Evolutionary conservation across 805 yeast species (phyloP), one percentile per base, ranked within the genome.

Genomic region (Cyberlindnera bimundalis): DNA sequence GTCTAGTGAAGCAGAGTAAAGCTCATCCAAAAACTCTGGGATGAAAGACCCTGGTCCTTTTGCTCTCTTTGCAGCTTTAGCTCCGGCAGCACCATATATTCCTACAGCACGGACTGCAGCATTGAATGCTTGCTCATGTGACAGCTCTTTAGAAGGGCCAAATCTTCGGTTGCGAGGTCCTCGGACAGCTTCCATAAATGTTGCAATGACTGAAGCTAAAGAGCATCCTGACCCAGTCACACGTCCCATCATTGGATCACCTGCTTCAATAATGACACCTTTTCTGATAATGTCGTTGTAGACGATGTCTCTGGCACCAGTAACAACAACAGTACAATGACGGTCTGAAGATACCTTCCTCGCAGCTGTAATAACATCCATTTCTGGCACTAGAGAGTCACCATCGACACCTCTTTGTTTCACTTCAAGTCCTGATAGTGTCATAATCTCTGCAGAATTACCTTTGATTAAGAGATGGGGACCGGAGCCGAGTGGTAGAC

Each of bases 141-240:
- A 6, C 7, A 6, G 12, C 6, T 21, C 29, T 29, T 13, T n/a
- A n/a, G n/a, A n/a, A n/a, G n/a, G n/a, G n/a, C n/a, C n/a, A n/a
- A n/a, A n/a, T n/a, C n/a, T n/a, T n/a, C n/a, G n/a, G n/a, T n/a
- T n/a, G n/a, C n/a, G n/a, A n/a, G n/a, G n/a, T n/a, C n/a, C n/a
- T n/a, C n/a, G n/a, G n/a, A n/a, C n/a, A 12, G 25, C 24, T 5
- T 31, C 20, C 10, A 9, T 18, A 28, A 34, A 71, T 2, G 84
- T 67, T 0, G 84, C 80, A 39, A 87, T 76, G 0, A 77, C 72
- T 33, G 89, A 78, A 2, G 95, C 95, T 28, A 88, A 62, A 0
- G 91, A 76, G 47, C 96, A 88, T 0, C 96, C 96, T 2, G 89
- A 68, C 0, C 95, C 96, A 0, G 96, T 87, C 5, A 87, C 74